Percentiles rank a stretch among this genome's conserved stretches.
Conservation (phyloP, 2,329 filamentous ascomycete genomes). For the Malbranchea zuffiana region DNA sequence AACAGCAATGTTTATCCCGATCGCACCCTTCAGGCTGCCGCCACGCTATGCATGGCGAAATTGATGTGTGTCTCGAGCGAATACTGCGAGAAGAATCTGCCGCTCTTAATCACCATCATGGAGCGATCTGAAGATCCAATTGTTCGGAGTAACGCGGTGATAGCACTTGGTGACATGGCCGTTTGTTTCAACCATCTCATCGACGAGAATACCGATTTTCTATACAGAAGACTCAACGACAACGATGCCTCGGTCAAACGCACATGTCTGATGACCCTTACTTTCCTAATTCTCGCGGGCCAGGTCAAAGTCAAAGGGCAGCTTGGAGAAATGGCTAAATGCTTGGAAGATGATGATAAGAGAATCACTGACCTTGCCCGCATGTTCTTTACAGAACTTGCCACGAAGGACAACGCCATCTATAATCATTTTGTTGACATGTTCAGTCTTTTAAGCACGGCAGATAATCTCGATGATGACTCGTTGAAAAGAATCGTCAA, state of each 20-base stretch:
- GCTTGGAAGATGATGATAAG: conserved; percentile 90
- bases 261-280: conserved; percentile 96
- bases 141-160: conserved; percentile 89
- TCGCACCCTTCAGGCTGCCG: conserved; percentile 79
- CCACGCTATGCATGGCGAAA: conserved; percentile 89
- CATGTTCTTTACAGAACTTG: conserved; percentile 98
- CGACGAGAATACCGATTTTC: conserved; percentile 96
- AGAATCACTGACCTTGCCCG: conserved; percentile 83
- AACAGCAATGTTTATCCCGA: conserved; percentile 90
- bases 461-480: conserved; percentile 70
- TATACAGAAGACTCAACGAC: conserved; percentile 88
- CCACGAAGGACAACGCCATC: conserved; percentile 95
- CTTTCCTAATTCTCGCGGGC: conserved; percentile 89
- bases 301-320: conserved; percentile 99
- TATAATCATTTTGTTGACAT: conserved; percentile 99
- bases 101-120: conserved; percentile 93
- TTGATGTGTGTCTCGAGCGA: conserved; percentile 97
- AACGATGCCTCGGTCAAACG: conserved; percentile 82
- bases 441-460: conserved; percentile 84
- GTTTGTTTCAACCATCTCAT: conserved; percentile 99
- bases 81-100: conserved; percentile 88
- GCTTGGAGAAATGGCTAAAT: conserved; percentile 97
- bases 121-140: conserved; percentile 87
- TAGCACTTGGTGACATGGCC: conserved; percentile 95
- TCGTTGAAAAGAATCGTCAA: conserved; percentile 76